Base-by-base conservation (phyloP, 163 green algal species). In the Chlorella variabilis region DNA sequence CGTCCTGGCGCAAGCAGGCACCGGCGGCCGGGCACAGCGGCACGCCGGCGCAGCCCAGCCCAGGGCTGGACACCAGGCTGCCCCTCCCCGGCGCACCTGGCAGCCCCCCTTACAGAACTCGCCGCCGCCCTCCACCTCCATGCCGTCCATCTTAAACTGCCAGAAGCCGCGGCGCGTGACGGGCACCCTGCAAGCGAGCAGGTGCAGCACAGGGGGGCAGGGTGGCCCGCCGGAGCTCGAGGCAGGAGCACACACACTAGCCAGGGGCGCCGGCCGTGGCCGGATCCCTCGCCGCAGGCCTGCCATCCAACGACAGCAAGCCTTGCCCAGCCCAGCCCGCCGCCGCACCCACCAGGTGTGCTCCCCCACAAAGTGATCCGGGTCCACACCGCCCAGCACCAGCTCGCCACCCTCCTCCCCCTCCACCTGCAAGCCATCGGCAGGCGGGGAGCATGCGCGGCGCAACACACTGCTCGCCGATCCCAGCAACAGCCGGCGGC, bases 91-190 rank as follows among this genome's bases (percentile, higher is more conserved):
- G n/a, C 66, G 7, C 20, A 48, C 75, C 75, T 75, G 63, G 62
- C 62, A 82, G 62, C 76, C 76, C 2, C 63, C 76, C 31, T 38
- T 68, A 62, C 76, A 82, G 56, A 59, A 80, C n/a, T 34, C 11
- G 9, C 25, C 42, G 23, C 62, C 65, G 33, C 74, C 86, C 38
- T 59, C 71, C 27, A 98, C 33, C 27, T 84, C 81, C 48, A 97
- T 80, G 42, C 75, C 75, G 70, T 95, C 95, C 90, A 98, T 87
- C 13, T 92, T 71, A 85, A 98, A 95, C 91, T 99, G 94, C 97
- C 97, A 99, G 92, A 99, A 99, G 18, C 92, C 95, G 31, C 88
- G 71, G 38, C 91, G 87, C 0, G 94, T 99, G 23, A 99, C 89
- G 21, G 90, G 89, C 23, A 91, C 91, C 93, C 93, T 96, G 88